phyloP scores from a whole-genome alignment of 163 green algal species.

The Volvox carteri region DNA sequence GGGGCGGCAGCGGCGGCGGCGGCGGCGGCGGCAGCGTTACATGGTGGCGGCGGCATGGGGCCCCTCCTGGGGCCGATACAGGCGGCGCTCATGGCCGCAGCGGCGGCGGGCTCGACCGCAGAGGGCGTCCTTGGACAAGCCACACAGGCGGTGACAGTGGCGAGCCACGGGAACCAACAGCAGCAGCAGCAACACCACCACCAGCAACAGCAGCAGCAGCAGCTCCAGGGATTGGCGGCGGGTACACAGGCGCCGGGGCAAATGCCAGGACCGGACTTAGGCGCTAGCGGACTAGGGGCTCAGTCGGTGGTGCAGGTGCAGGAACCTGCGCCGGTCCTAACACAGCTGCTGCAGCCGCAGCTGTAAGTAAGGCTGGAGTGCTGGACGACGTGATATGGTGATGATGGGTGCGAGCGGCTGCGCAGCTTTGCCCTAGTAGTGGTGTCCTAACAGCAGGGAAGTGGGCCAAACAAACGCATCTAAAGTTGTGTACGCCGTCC shows the following conservation, averaged over 20 bases:
- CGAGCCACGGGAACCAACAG: background rate
- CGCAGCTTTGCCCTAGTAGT: no score
- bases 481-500: no score
- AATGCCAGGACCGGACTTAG: no score
- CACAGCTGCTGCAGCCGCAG: no score
- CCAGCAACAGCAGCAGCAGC: background rate
- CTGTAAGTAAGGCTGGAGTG: no score
- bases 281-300: no score
- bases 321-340: no score
- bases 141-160: background rate
- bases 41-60: background rate
- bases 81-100: slow-evolving; percentile 20
- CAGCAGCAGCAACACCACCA: background rate
- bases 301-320: no score
- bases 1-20: background rate
- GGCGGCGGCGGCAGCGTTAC: background rate
- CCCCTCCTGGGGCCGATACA: slow-evolving; percentile 16
- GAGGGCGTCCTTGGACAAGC: background rate
- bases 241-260: background rate
- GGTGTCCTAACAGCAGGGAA: no score
- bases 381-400: no score
- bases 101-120: background rate
- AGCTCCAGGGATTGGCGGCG: background rate
- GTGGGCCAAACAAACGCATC: no score
- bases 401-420: no score